A percentile compares a stretch with the other conserved stretches of the same genome.
phyloP scores from a whole-genome alignment of 768 basidiomycete species.

The Termitomyces bulborhizus region DNA sequence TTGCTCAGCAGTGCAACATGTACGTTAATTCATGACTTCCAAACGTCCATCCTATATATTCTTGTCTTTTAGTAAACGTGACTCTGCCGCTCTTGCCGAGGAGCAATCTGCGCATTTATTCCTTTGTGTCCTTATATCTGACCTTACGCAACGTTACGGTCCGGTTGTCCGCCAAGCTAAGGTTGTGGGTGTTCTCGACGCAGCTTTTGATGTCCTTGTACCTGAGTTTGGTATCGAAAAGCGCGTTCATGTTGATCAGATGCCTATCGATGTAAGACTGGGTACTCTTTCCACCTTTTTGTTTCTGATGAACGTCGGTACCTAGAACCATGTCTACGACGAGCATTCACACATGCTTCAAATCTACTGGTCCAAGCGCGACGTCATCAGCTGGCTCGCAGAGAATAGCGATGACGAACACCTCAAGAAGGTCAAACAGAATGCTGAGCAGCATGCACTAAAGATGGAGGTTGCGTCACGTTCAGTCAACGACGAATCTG shows the following conservation, averaged over 20 bases:
- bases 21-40: conserved; percentile 29
- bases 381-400: conserved; percentile 93
- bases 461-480: conserved; percentile 90
- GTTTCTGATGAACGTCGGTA: conserved; percentile 19
- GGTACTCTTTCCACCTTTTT: not conserved
- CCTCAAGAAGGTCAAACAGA: conserved; percentile 89
- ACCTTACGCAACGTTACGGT: conserved; percentile 91
- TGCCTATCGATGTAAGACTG: conserved; percentile 86
- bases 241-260: conserved; percentile 96
- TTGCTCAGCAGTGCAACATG: conserved; percentile 98
- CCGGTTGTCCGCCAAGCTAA: conserved; percentile 94
- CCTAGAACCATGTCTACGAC: conserved; percentile 90
- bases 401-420: conserved; percentile 97
- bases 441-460: conserved; percentile 82
- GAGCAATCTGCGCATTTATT: conserved; percentile 96
- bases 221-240: conserved; percentile 99
- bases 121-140: conserved; percentile 90
- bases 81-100: conserved; percentile 87
- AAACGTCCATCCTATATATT: not conserved
- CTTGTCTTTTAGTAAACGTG: conserved; percentile 60
- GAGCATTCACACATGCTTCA: conserved; percentile 90
- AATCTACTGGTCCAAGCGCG: conserved; percentile 93
- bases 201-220: conserved; percentile 94
- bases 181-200: conserved; percentile 94
- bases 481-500: conserved; percentile 81